phyloP scores from a whole-genome alignment of 768 basidiomycete genomes.

The Podaxis carcinomalis region DNA sequence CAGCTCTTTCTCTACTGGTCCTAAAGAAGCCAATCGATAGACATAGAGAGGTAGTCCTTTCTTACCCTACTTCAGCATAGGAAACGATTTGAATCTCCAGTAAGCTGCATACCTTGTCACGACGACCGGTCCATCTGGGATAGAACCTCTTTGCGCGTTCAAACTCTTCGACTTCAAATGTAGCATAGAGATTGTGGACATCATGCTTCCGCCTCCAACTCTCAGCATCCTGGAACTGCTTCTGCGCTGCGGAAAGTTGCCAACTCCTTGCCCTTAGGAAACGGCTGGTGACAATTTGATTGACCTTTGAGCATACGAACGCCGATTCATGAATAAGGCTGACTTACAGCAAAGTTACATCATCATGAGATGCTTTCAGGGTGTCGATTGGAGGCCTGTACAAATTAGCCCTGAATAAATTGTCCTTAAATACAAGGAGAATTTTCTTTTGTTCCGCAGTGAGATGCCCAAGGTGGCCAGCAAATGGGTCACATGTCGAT shows the following conservation, averaged over 20 bases:
- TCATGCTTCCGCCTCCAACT: conserved; percentile 63
- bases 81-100: not conserved
- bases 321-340: not conserved
- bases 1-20: conserved; percentile 56
- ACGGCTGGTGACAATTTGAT: conserved; percentile 46
- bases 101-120: conserved; percentile 55
- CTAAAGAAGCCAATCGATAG: conserved; percentile 65
- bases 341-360: conserved; percentile 61
- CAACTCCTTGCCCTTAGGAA: conserved; percentile 80
- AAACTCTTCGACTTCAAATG: conserved; percentile 57
- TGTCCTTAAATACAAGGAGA: conserved; percentile 50
- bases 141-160: conserved; percentile 60
- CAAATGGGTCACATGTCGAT: conserved; percentile 18
- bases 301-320: not conserved
- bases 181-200: conserved; percentile 59
- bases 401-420: conserved; percentile 44
- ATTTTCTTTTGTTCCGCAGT: conserved; percentile 42
- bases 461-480: conserved; percentile 54
- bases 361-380: conserved; percentile 50
- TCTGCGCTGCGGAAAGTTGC: conserved; percentile 55
- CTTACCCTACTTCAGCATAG: conserved; percentile 25
- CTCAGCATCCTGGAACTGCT: conserved; percentile 66
- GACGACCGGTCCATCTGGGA: conserved; percentile 76
- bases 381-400: conserved; percentile 37
- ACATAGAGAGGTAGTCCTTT: conserved; percentile 71